Base-by-base conservation (phyloP, 139 green algal species). In the Nannochloris sp. region DNA sequence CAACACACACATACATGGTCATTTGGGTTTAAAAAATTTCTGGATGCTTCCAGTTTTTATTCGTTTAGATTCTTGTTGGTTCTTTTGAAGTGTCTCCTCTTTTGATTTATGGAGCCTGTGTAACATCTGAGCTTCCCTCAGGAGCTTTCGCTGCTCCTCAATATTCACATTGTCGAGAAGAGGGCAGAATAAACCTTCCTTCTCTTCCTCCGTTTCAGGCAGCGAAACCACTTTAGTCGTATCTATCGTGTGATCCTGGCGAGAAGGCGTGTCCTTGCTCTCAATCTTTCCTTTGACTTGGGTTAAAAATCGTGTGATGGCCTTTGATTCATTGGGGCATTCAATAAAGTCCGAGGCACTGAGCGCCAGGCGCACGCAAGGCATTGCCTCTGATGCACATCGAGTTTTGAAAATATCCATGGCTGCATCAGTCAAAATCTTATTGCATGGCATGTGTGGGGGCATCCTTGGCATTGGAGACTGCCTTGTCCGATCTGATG, bases 341-440 rank as follows among this genome's bases (percentile, higher is more conserved):
- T 68, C 46, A 10, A 31, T 6, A 49, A 89, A 89, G n/a, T 86
- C 75, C 1, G 67, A 74, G 1, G 80, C 82, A 3, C 69, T 63
- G 10, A 92, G 56, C 4, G 80, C 84, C 28, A 92, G 73, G 6
- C 83, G 71, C 17, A 49, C 64, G 69, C 85, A 87, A 3, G 86
- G 84, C 51, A 86, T 50, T 12, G 79, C 68, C 33, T 88, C 79
- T 20, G 37, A 25, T 17, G 65, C 48, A 30, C 57, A 68, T 67
- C 72, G n/a, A 12, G 30, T 70, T 49, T 61, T 31, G 37, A 66
- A 45, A 16, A 53, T n/a, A 2, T 59, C 53, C 56, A 48, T 49
- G 6, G 56, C 43, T 33, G 49, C 26, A 3, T 25, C 6, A 4
- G 49, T 49, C 13, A 69, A 13, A 14, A 49, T 16, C 2, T 55